Percentiles rank a stretch among this genome's conserved stretches.
These are phyloP conservation scores for Linnemannia elongata DNA, from an alignment of 192 early-diverging fungal species.

Conservation along the genomic window DNA sequence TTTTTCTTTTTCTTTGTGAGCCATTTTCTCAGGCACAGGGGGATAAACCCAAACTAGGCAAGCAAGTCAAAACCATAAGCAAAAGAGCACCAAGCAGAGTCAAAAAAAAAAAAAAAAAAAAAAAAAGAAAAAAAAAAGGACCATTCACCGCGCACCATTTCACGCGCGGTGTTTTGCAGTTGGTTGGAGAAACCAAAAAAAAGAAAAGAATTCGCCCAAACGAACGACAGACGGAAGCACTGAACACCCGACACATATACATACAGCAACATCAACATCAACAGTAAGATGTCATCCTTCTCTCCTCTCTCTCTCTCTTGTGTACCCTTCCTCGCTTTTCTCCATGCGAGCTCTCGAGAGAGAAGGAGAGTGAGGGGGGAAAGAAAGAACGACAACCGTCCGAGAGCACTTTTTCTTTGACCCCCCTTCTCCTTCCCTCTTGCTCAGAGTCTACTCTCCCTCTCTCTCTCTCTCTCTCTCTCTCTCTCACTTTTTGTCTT, in stretches of 20 bases:
- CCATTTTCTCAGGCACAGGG: constrained; percentile 7
- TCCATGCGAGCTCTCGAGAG: constrained; percentile 4
- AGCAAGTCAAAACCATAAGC: neutral
- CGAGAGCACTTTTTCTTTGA: neutral
- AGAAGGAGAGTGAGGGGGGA: neutral
- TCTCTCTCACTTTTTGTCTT: neutral
- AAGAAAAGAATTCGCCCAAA: constrained; percentile 2
- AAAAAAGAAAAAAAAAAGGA: neutral
- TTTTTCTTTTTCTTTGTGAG: constrained; percentile 1
- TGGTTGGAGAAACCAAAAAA: neutral
- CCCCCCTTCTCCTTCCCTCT: neutral
- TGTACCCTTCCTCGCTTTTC: neutral
- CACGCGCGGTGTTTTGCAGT: constrained; percentile 2
- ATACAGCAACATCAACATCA: neutral
- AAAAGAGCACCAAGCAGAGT: too few relatives aligned
- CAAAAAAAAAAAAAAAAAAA: neutral
- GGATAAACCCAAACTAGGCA: neutral
- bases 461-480: neutral
- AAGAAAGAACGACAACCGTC: neutral
- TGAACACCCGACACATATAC: neutral
- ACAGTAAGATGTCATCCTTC: too few relatives aligned
- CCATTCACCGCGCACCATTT: neutral
- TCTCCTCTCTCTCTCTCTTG: neutral
- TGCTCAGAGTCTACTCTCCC: neutral
- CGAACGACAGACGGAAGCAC: constrained; percentile 1